Evolutionary conservation across 177 flowering plant species (phyloP), one percentile per base, ranked within the genome.

Genomic region (Vitis hybrid): DNA sequence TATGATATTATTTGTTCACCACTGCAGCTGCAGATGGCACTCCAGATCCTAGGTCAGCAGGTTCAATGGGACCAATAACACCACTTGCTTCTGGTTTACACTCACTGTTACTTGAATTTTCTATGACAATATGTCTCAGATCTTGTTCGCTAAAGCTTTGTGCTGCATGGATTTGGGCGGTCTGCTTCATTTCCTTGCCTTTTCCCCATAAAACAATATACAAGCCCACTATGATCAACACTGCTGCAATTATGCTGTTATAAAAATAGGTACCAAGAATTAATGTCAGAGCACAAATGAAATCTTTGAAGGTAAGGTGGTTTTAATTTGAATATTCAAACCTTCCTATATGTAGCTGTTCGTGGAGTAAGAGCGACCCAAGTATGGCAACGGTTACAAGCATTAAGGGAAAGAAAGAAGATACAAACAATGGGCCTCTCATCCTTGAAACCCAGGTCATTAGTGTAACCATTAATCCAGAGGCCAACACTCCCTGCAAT

Each of bases 371-470:
- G 60, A 84, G 55, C 2, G 81, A 75, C 1, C 88, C 80, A 4
- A 66, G 70, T 2, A 87, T 1, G 7, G 81, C 88, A 12, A 86
- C 89, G 17, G 81, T 8, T 13, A 86, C 69, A 11, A 86, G 82
- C 82, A 83, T 71, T 54, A 87, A 65, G 14, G 91, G 91, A 45
- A 69, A 84, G 68, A 86, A 88, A 59, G 80, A 67, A 0, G 89
- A 82, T 15, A 80, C 88, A 64, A 73, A 88, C 3, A 88, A 17
- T 2, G 91, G 91, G 1, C 91, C 89, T 60, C 76, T 78, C 68
- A 70, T 51, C 5, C 56, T 51, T 4, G 83, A 70, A 12, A 86
- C 78, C 80, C 81, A 80, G 39, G 84, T 67, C 6, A 75, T 69
- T 50, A 83, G 6, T 0, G 75, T 17, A 34, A 81, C 58, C 69